Evolutionary conservation across 2,329 filamentous ascomycete genomes (phyloP).

Genomic region (Monilinia fructigena): DNA sequence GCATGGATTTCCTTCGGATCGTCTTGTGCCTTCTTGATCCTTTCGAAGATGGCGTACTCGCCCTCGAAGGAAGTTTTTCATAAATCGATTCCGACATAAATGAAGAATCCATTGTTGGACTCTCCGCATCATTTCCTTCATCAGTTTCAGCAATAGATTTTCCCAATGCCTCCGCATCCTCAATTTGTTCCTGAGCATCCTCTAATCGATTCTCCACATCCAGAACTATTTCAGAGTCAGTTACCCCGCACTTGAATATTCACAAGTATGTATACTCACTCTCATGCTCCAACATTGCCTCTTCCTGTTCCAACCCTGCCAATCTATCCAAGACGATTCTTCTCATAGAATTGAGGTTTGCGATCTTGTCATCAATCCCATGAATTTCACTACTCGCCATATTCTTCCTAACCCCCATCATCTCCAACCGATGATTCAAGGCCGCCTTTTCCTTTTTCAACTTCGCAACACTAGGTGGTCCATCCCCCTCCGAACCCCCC

Average conservation of each 20-base stretch:
- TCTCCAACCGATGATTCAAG: slow-evolving; percentile 82
- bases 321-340: slow-evolving; percentile 86
- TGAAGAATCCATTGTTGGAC: slow-evolving; percentile 49
- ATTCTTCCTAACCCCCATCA: slow-evolving; percentile 90
- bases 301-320: slow-evolving; percentile 84
- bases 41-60: slow-evolving; percentile 48
- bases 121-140: slow-evolving; percentile 49
- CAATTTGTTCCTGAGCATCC: slow-evolving; percentile 57
- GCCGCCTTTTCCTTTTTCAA: slow-evolving; percentile 77
- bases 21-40: slow-evolving; percentile 54
- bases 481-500: slow-evolving; percentile 42
- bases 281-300: slow-evolving; percentile 85
- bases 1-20: slow-evolving; percentile 78
- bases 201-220: slow-evolving; percentile 63
- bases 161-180: slow-evolving; percentile 57
- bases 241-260: neutral
- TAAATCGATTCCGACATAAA: slow-evolving; percentile 99
- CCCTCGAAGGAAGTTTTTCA: slow-evolving; percentile 71
- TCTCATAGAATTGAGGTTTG: slow-evolving; percentile 89
- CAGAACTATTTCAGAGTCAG: slow-evolving; percentile 49
- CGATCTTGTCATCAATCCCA: slow-evolving; percentile 95
- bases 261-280: slow-evolving; percentile 51
- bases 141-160: slow-evolving; percentile 54
- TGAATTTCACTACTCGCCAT: slow-evolving; percentile 96
- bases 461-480: slow-evolving; percentile 66